Base-by-base conservation (phyloP, 139 green algal genomes). In the Chlorella sorokiniana region DNA sequence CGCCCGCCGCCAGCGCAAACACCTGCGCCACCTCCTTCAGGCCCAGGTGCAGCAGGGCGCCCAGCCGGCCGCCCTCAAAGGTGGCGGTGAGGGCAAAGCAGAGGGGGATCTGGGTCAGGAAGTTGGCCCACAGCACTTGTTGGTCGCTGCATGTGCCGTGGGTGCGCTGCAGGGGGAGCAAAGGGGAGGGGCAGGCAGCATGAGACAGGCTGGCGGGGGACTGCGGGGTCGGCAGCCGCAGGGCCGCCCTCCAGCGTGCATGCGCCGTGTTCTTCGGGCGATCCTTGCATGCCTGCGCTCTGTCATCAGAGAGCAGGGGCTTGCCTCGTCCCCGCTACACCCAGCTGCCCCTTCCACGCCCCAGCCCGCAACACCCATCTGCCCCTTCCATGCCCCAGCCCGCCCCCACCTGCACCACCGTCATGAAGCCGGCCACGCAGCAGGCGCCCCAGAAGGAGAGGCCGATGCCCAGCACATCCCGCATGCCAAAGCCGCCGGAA, bases 361-460 rank as follows among this genome's bases (percentile, higher is more conserved):
- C 25, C 20, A 7, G 59, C 59, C 7, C 25, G 22, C 59, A 31
- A n/a, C 59, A 67, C 59, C 59, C 22, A n/a, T 11, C 20, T 67
- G n/a, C n/a, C n/a, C n/a, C n/a, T n/a, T n/a, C n/a, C n/a, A n/a
- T n/a, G n/a, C 31, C 29, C 8, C 67, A 56, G 63, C 23, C 38
- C 11, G 18, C 67, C 3, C 68, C 4, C 74, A 82, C 76, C 76
- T 82, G 76, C 35, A 82, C 63, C 2, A 70, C 62, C 33, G 70
- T 65, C 76, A 82, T 74, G 76, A 75, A 82, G 20, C 10, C 41
- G 2, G 76, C 76, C 76, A 82, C 42, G n/a, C 31, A 75, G 62
- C 27, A 37, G 18, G 76, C 76, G 20, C 76, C 62, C 18, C 45
- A 31, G 22, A 82, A 56, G 2, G 76, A 45, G 0, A 82, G 62